phyloP scores from a whole-genome alignment of 208 protist genomes.

The Crithidia bombi region DNA sequence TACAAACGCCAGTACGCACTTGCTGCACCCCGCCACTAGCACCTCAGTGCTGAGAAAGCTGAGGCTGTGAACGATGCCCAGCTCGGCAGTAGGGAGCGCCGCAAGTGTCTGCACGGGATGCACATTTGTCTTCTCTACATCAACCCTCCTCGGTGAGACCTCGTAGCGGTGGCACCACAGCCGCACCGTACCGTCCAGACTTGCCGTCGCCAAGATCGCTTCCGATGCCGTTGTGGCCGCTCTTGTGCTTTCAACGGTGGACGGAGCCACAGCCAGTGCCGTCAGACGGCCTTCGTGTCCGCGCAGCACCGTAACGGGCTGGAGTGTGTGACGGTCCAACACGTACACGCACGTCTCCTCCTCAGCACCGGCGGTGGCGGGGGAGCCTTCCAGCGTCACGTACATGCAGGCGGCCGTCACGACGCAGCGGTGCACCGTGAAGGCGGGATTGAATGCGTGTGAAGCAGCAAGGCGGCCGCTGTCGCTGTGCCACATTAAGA shows the following conservation, averaged over 20 bases:
- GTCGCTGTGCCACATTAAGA: conserved; percentile 74
- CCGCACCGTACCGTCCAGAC: conserved; percentile 61
- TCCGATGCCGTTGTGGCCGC: neutral
- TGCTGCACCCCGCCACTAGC: conserved; percentile 25
- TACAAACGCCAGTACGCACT: conserved; percentile 24
- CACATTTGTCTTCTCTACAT: conserved; percentile 19
- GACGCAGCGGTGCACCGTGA: conserved; percentile 64
- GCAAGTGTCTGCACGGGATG: conserved; percentile 31
- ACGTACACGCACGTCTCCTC: conserved; percentile 70
- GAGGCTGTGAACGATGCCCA: conserved; percentile 27
- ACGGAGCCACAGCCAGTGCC: conserved; percentile 49
- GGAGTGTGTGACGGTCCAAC: conserved; percentile 58
- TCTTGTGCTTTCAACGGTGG: conserved; percentile 26
- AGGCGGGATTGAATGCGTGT: conserved; percentile 50
- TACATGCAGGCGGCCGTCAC: conserved; percentile 49
- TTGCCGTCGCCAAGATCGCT: conserved; percentile 62
- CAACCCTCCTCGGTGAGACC: neutral
- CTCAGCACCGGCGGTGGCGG: conserved; percentile 37
- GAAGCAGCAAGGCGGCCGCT: conserved; percentile 42
- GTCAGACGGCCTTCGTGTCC: conserved; percentile 70
- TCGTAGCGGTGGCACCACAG: conserved; percentile 60
- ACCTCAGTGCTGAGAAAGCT: conserved; percentile 22
- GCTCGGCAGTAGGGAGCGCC: conserved; percentile 29
- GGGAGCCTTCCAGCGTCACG: conserved; percentile 58
- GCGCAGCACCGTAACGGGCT: conserved; percentile 44